Evolutionary conservation across 176 grass and related monocot species (phyloP), one percentile per base, ranked within the genome.

Genomic region (Metroxylon sagu): DNA sequence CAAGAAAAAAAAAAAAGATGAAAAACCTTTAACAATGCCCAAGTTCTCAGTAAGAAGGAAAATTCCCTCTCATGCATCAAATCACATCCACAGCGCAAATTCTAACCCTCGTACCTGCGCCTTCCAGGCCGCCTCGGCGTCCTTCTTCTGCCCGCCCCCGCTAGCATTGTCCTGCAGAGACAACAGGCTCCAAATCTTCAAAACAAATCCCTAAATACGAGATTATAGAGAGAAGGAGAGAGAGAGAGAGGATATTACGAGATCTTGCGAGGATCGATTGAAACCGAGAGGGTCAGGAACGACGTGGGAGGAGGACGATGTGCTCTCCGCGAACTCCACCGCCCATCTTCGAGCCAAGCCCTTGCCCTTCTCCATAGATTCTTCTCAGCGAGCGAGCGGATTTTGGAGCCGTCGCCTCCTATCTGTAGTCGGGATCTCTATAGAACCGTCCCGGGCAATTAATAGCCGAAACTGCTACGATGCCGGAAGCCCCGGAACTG

Each of bases 271-370:
- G 60, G 87, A 88, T 83, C 87, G 83, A 62, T 67, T 69, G 73
- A 92, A 97, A 56, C 93, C 87, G 0, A 80, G 88, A 0, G 89
- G 89, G 29, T 88, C 89, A 68, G 87, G 78, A 64, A 88, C 57
- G 63, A 71, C 49, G 17, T 75, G 19, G 3, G 54, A 28, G 16
- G 72, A 74, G 6, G 85, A 85, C 59, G 82, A 85, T 21, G 69
- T 81, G 10, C 76, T 70, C 31, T 76, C 76, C 72, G 76, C 61
- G 56, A 97, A 83, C 50, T 97, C 87, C 69, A 97, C 78, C 18
- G 87, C 87, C 93, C 93, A 97, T 67, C 93, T 78, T 57, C 87
- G 80, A 14, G 93, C 83, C 54, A 85, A 59, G n/a, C 81, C 93
- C 62, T 97, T 91, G 29, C 75, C 84, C 84, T 97, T 97, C 73